phyloP scores from a whole-genome alignment of 148 eudicot species.

The Limonium bicolor region DNA sequence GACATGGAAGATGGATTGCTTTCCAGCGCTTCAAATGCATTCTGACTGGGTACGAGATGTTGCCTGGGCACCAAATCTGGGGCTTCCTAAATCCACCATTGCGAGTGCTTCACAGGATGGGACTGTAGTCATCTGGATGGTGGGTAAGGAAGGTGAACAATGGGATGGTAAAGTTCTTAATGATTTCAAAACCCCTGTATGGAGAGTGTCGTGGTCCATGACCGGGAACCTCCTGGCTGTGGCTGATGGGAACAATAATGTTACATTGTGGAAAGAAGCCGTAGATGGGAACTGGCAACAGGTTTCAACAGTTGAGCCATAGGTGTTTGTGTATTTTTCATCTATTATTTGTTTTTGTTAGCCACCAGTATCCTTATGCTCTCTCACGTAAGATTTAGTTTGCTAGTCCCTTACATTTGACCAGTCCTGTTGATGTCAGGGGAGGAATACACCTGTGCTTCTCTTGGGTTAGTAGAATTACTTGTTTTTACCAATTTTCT shows the following conservation, averaged over 20 bases:
- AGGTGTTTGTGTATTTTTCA: conserved; percentile 16
- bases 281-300: conserved; percentile 90
- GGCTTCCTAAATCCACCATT: conserved; percentile 80
- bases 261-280: conserved; percentile 83
- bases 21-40: conserved; percentile 81
- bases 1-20: conserved; percentile 81
- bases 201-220: conserved; percentile 95
- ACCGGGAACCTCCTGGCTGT: conserved; percentile 91
- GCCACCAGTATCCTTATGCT: not conserved
- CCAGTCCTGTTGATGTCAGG: no score
- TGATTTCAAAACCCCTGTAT: conserved; percentile 74
- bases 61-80: conserved; percentile 93
- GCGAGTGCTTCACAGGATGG: conserved; percentile 95
- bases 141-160: conserved; percentile 68
- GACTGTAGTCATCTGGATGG: conserved; percentile 78
- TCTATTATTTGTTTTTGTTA: not conserved
- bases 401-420: conserved; percentile 1
- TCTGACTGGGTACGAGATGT: conserved; percentile 84
- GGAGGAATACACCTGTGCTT: no score
- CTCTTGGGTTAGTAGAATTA: no score
- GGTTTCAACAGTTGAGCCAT: conserved; percentile 56
- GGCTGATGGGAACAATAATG: conserved; percentile 73
- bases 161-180: conserved; percentile 84
- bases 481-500: no score
- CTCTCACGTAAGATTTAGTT: conserved; percentile 5